Base-by-base conservation (phyloP, 2,329 filamentous ascomycete genomes). In the Diaporthe longicolla region DNA sequence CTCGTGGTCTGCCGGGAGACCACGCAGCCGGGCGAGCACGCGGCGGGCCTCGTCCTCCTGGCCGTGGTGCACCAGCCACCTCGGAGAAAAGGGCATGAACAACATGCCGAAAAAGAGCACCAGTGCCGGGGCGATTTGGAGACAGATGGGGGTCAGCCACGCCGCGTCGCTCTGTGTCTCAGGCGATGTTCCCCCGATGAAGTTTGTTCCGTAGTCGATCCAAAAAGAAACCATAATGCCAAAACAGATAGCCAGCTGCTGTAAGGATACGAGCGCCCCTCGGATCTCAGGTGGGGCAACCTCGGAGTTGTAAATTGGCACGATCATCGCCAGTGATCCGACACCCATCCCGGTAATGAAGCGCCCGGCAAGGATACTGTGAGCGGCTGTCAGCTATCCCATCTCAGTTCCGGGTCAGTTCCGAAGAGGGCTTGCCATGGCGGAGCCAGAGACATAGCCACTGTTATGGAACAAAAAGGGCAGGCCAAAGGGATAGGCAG, bases 51-150 rank as follows among this genome's bases (percentile, higher is more conserved):
- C 93, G 0, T 87, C 87, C 78, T 95, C 93, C 48, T 93, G 91
- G 73, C 85, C 86, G 78, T 93, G 91, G 80, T 94, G 91, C 11
- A 93, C 84, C 1, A 96, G 87, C 93, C 93, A 95, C 77, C 94
- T 88, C 0, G 94, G 94, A 0, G 90, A 93, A 83, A 93, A 95
- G 0, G 93, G 94, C 93, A 95, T 94, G 83, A 94, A 94, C 15
- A 93, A 79, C 88, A 95, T 95, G 50, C 93, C 93, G 15, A 88
- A 78, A 37, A 92, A 89, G 1, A 96, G 88, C 5, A 94, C 77
- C 2, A 91, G 77, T 0, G 92, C 93, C 0, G 93, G 93, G 0
- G 87, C 85, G 4, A 95, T 86, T 78, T 96, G 94, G 0, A 95
- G 85, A 77, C 89, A 92, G 68, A 94, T 90, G 0, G 94, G 94